Conservation (phyloP, 73 alveolate species). For the Blepharisma stoltei region DNA sequence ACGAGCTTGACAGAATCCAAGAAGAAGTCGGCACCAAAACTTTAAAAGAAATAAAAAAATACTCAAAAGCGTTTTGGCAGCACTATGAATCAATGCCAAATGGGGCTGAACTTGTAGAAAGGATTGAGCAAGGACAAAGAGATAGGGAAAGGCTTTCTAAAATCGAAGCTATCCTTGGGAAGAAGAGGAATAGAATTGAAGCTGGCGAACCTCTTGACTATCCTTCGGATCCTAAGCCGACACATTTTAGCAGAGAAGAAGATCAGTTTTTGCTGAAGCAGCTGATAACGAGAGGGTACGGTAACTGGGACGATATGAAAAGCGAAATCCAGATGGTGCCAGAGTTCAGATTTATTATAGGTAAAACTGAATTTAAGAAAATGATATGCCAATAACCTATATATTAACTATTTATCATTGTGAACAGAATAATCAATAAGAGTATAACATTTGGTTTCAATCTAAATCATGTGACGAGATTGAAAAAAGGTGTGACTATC, state of each 20-base stretch:
- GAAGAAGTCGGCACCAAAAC: constrained; percentile 75
- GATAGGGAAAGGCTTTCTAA: constrained; percentile 45
- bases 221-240: constrained; percentile 62
- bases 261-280: constrained; percentile 71
- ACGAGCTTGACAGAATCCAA: constrained; percentile 57
- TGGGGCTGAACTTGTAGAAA: constrained; percentile 78
- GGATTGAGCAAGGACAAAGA: constrained; percentile 89
- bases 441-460: constrained; percentile 69
- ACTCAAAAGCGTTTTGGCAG: constrained; percentile 90
- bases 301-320: constrained; percentile 90
- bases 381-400: no score
- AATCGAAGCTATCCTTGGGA: constrained; percentile 47
- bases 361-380: no score
- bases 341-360: constrained; percentile 71
- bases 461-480: constrained; percentile 73
- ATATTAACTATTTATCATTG: no score
- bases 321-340: constrained; percentile 62
- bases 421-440: no score
- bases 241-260: constrained; percentile 68
- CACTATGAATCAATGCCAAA: constrained; percentile 83
- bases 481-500: constrained; percentile 76
- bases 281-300: constrained; percentile 80
- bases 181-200: constrained; percentile 17
- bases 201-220: constrained; percentile 32
- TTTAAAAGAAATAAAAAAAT: constrained; percentile 76